phyloP scores from a whole-genome alignment of 2,329 filamentous ascomycete genomes.

The Diaporthe helianthi region DNA sequence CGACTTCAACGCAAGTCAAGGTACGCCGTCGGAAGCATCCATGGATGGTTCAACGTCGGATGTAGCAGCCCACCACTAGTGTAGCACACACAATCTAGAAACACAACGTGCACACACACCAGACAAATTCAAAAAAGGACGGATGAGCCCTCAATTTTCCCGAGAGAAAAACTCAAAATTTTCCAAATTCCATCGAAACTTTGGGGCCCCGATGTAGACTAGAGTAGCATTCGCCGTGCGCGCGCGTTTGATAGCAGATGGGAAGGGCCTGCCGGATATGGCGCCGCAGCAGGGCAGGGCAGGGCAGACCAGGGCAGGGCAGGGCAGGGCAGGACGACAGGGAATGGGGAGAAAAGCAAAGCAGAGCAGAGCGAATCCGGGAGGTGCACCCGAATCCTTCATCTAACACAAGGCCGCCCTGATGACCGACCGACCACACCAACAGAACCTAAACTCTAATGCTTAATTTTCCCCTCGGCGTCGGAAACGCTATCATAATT shows the following conservation, averaged over 20 bases:
- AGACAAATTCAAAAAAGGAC: slow-evolving; percentile 1
- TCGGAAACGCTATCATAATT: slow-evolving; percentile 14
- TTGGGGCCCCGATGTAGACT: neutral
- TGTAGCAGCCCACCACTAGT: neutral
- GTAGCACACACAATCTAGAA: neutral
- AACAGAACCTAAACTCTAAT: neutral
- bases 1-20: neutral
- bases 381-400: slow-evolving; percentile 5
- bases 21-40: too few relatives aligned
- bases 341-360: neutral
- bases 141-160: too few relatives aligned
- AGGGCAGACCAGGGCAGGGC: neutral
- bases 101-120: neutral
- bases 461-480: neutral
- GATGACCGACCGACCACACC: neutral
- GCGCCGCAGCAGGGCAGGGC: too few relatives aligned
- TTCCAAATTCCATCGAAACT: neutral
- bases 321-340: neutral
- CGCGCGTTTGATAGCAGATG: slow-evolving; percentile 8
- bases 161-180: neutral
- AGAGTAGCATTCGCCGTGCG: slow-evolving; percentile 4
- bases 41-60: too few relatives aligned
- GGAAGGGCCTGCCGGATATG: too few relatives aligned
- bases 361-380: neutral
- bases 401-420: neutral